These are phyloP conservation scores for Alternaria incomplexa DNA, from an alignment of 2,329 filamentous ascomycete genomes.

Conservation along the genomic window DNA sequence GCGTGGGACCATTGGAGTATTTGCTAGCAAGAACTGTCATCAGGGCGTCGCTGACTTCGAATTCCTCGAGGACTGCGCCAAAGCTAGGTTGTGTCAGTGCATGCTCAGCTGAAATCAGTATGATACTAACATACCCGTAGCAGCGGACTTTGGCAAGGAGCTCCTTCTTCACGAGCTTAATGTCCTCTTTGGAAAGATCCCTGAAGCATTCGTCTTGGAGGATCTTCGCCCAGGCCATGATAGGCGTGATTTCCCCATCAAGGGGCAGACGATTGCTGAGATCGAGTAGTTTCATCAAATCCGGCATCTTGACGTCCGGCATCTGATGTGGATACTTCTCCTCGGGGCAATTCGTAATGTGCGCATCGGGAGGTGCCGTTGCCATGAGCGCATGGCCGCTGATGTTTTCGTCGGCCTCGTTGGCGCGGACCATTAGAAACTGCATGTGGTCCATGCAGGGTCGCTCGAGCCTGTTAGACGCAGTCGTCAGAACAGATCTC, in stretches of 20 bases:
- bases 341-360: conserved; percentile 62
- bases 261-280: conserved; percentile 82
- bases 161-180: conserved; percentile 74
- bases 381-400: conserved; percentile 95
- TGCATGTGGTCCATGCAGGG: conserved; percentile 93
- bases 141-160: conserved; percentile 83
- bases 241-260: conserved; percentile 89
- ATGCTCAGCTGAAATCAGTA: background rate
- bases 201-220: conserved; percentile 64
- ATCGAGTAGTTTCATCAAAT: conserved; percentile 81
- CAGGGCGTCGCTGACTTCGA: conserved; percentile 78
- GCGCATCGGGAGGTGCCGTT: conserved; percentile 77
- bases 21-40: conserved; percentile 71
- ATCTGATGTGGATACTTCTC: conserved; percentile 72
- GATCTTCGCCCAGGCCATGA: conserved; percentile 92
- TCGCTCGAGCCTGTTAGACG: conserved; percentile 73
- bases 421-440: conserved; percentile 69
- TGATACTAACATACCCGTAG: conserved; percentile 74
- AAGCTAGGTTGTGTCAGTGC: conserved; percentile 55
- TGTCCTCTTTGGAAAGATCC: conserved; percentile 71
- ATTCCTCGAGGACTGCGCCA: conserved; percentile 73
- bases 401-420: conserved; percentile 60
- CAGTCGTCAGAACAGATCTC: conserved; percentile 40
- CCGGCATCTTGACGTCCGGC: conserved; percentile 74
- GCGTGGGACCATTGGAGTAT: conserved; percentile 26